Conservation (phyloP, 305 asterid species). For the Fraxinus dipetala region DNA sequence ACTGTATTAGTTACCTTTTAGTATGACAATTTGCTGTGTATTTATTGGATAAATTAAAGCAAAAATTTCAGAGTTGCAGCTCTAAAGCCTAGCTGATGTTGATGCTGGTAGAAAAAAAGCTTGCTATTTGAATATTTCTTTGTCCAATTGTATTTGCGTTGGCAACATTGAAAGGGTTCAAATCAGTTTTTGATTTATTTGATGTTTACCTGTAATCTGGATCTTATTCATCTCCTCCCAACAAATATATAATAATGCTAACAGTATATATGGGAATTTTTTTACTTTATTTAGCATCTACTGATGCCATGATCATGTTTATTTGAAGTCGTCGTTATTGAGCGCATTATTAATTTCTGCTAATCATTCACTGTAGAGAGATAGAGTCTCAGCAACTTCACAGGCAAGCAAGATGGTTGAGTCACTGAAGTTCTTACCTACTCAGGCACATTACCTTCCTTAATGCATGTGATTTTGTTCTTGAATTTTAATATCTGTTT, state of each 20-base stretch:
- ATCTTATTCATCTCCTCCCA: not conserved
- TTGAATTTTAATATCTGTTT: conserved; percentile 21
- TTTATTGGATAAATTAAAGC: not conserved
- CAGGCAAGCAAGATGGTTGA: conserved; percentile 90
- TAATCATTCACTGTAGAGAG: conserved; percentile 52
- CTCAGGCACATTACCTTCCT: conserved; percentile 52
- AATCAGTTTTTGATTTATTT: not conserved
- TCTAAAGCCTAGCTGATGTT: not conserved
- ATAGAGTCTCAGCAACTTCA: conserved; percentile 60
- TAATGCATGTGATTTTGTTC: conserved; percentile 13
- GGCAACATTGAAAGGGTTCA: conserved; percentile 1
- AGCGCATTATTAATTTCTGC: conserved; percentile 23
- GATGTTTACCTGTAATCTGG: not conserved
- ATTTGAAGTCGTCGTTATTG: not conserved
- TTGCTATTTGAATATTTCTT: not conserved
- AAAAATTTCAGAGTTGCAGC: not conserved
- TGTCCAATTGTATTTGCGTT: not conserved
- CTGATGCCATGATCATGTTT: conserved; percentile 2
- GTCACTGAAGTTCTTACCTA: conserved; percentile 73
- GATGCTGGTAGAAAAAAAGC: not conserved
- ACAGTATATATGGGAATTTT: not conserved
- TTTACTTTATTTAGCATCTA: not conserved
- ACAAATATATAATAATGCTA: not conserved
- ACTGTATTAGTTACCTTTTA: not conserved
- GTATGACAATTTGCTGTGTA: not conserved